phyloP scores from a whole-genome alignment of 306 rosid genomes.

The Prunus padus region DNA sequence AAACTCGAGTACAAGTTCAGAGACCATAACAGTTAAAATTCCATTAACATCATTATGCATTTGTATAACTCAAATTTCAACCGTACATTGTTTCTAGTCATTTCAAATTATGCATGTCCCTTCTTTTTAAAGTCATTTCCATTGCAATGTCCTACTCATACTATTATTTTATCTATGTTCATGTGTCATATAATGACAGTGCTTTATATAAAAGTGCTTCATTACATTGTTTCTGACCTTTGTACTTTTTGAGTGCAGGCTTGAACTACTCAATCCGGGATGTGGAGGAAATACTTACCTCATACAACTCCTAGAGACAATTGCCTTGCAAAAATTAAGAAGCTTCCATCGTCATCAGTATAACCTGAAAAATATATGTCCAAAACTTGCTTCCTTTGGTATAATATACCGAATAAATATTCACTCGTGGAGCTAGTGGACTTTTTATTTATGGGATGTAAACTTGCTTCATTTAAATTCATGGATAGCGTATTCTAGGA shows the following conservation, averaged over 20 bases:
- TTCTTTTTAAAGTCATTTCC: too few species aligned
- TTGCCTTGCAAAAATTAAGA: slow-evolving; percentile 39
- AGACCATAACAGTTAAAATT: too few species aligned
- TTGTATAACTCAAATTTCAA: not conserved
- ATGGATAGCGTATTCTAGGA: too few species aligned
- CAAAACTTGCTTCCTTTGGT: not conserved
- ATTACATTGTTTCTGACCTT: not conserved
- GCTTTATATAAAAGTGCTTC: too few species aligned
- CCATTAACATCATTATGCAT: too few species aligned
- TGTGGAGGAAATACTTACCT: slow-evolving; percentile 25
- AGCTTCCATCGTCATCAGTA: not conserved
- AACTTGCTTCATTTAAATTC: too few species aligned
- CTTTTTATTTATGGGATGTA: too few species aligned
- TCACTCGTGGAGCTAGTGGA: not conserved
- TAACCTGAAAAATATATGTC: not conserved
- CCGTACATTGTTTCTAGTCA: not conserved
- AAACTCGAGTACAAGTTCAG: too few species aligned
- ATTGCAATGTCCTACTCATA: too few species aligned
- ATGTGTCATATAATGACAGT: too few species aligned
- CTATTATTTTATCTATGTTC: too few species aligned
- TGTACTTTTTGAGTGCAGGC: slow-evolving; percentile 24
- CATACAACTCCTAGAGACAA: slow-evolving; percentile 44
- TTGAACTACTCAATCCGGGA: slow-evolving; percentile 40
- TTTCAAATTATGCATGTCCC: not conserved
- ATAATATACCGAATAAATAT: not conserved